Percentiles rank a stretch among this genome's conserved stretches.
Evolutionary conservation across 805 yeast species (phyloP).

Genomic region (Candida wancherniae): DNA sequence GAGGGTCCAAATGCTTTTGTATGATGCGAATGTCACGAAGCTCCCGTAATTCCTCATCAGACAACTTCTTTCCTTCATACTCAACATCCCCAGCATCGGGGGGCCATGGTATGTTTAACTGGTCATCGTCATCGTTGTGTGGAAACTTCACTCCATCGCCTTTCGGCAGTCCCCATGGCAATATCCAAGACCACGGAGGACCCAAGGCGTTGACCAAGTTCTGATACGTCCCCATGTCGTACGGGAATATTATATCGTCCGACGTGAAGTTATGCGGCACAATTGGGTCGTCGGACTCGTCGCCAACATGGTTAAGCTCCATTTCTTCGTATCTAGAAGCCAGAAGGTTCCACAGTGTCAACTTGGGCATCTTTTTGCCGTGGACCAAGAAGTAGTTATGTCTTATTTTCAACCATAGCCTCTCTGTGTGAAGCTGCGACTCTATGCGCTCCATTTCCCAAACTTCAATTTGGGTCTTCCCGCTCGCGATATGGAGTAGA

Average conservation of each 20-base stretch:
- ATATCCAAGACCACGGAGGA: conserved; percentile 57
- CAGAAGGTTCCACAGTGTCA: conserved; percentile 43
- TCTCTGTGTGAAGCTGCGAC: conserved; percentile 52
- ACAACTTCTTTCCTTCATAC: conserved; percentile 7
- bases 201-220: conserved; percentile 60
- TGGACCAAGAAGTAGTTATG: conserved; percentile 41
- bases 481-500: conserved; percentile 49
- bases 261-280: conserved; percentile 41
- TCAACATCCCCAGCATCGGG: conserved; percentile 69
- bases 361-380: conserved; percentile 37
- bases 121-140: conserved; percentile 54
- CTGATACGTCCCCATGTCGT: conserved; percentile 58
- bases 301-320: background rate
- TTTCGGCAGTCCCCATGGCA: conserved; percentile 64
- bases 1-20: conserved; percentile 32
- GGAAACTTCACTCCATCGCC: conserved; percentile 57
- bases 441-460: conserved; percentile 90
- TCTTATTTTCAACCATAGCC: conserved; percentile 48
- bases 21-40: conserved; percentile 21
- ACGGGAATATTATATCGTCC: conserved; percentile 78
- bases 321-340: conserved; percentile 9
- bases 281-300: conserved; percentile 5
- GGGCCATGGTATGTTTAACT: conserved; percentile 83
- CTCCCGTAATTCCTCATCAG: conserved; percentile 14
- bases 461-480: conserved; percentile 83